Evolutionary conservation across 116 monocot species (phyloP), one percentile per base, ranked within the genome.

Genomic region (Papilionanthe hybrid): DNA sequence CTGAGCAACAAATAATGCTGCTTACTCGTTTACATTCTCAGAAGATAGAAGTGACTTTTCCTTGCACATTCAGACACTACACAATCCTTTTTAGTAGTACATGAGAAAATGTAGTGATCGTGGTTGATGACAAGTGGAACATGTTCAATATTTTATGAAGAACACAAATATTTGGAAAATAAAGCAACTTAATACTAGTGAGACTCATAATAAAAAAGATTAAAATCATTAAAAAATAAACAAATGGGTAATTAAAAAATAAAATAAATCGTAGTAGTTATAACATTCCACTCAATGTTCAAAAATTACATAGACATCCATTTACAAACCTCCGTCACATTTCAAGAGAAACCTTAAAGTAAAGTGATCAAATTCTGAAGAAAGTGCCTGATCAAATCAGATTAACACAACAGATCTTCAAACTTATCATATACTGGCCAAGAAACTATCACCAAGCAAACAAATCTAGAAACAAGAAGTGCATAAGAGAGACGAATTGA

Each of bases 361-460:
- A 15, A 65, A 27, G 9, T 23, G 27, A 65, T 65, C 25, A 27
- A 22, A 25, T 65, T 65, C 65, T 1, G 25, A 27, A 65, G 23
- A 27, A 65, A 65, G 27, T 53, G 53, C 7, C 27, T 25, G 9
- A 65, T 65, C 65, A 27, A 65, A 25, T 65, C 65, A 65, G 27
- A 65, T 65, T 65, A 65, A 65, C 65, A 65, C 25, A 65, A 25
- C 27, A 65, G 25, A 65, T 65, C 65, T 65, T 65, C 65, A 71
- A 53, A 2, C 12, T 53, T 53, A 53, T 53, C 53, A 53, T 1
- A 53, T 53, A 53, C 2, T 53, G 32, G 32, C 13, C 23, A 32
- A 69, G 3, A 69, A 69, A 32, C 69, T 37, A 69, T 15, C 32
- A 22, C 69, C 17, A 15, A 69, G 20, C 30, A 18, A 69, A 5